Evolutionary conservation across 805 yeast genomes (phyloP).

Genomic region (Tetrapisispora pingtungensis): DNA sequence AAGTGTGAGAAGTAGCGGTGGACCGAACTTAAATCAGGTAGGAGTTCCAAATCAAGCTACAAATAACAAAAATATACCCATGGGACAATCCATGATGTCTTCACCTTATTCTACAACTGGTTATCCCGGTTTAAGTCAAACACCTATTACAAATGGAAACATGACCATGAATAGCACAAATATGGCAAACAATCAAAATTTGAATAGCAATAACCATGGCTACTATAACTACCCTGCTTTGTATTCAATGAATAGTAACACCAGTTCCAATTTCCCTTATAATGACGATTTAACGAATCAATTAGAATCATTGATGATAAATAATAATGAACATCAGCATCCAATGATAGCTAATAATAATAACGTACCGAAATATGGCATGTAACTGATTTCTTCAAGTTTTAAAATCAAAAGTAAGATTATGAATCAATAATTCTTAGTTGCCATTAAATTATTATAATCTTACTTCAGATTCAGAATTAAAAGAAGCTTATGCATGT

Average conservation of each 20-base stretch:
- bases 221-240: conserved; percentile 25
- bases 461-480: background rate
- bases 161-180: background rate
- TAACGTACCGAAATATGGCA: background rate
- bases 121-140: background rate
- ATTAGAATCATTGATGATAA: conserved; percentile 21
- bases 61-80: background rate
- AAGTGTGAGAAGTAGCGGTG: conserved; percentile 24
- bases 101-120: background rate
- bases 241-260: conserved; percentile 14
- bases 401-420: too few relatives aligned
- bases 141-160: background rate
- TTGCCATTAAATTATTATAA: too few relatives aligned
- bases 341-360: background rate
- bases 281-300: conserved; percentile 21
- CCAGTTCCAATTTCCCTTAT: conserved; percentile 8
- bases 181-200: background rate
- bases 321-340: conserved; percentile 11
- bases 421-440: too few relatives aligned
- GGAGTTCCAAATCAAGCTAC: background rate
- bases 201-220: background rate
- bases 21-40: conserved; percentile 15
- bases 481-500: too few relatives aligned
- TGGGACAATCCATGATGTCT: background rate
- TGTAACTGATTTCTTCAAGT: background rate